Percentiles rank a stretch among this genome's conserved stretches.
These are phyloP conservation scores for Blastobotrys robertii DNA, from an alignment of 805 yeast genomes.

Conservation along the genomic window DNA sequence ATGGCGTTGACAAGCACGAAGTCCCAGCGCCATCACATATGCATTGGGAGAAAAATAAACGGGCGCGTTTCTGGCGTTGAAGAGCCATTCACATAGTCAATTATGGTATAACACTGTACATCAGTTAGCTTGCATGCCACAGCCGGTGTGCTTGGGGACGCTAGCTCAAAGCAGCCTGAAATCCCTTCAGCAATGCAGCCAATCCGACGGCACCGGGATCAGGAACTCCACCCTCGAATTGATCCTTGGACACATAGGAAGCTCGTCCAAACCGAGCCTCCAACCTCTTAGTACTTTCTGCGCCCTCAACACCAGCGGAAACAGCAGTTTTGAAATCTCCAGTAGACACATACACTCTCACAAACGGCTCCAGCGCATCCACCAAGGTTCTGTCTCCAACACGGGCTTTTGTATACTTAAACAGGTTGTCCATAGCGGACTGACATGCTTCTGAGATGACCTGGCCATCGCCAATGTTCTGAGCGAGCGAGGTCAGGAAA, in stretches of 20 bases:
- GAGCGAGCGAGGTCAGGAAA: constrained; percentile 66
- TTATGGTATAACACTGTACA: too few relatives aligned
- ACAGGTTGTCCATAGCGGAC: constrained; percentile 61
- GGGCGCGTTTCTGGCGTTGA: too few relatives aligned
- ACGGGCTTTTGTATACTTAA: constrained; percentile 81
- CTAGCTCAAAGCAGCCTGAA: constrained; percentile 5
- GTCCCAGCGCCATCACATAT: background rate
- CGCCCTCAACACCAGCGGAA: constrained; percentile 56
- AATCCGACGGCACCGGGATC: constrained; percentile 95
- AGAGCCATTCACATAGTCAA: too few relatives aligned
- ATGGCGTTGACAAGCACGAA: background rate
- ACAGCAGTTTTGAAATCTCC: constrained; percentile 52
- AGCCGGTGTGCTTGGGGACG: too few relatives aligned
- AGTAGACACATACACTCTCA: constrained; percentile 44
- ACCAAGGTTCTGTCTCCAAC: constrained; percentile 81
- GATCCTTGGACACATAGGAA: constrained; percentile 63
- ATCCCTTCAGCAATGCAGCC: constrained; percentile 46
- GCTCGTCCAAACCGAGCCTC: constrained; percentile 92
- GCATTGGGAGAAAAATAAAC: too few relatives aligned
- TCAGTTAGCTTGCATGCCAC: too few relatives aligned
- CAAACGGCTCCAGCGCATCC: constrained; percentile 84
- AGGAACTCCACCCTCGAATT: constrained; percentile 45
- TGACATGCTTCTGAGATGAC: constrained; percentile 23
- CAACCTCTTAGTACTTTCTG: constrained; percentile 60
- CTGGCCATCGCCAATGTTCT: constrained; percentile 31